Evolutionary conservation across 2,329 filamentous ascomycete genomes (phyloP).

Genomic region (Penicillium paneum): DNA sequence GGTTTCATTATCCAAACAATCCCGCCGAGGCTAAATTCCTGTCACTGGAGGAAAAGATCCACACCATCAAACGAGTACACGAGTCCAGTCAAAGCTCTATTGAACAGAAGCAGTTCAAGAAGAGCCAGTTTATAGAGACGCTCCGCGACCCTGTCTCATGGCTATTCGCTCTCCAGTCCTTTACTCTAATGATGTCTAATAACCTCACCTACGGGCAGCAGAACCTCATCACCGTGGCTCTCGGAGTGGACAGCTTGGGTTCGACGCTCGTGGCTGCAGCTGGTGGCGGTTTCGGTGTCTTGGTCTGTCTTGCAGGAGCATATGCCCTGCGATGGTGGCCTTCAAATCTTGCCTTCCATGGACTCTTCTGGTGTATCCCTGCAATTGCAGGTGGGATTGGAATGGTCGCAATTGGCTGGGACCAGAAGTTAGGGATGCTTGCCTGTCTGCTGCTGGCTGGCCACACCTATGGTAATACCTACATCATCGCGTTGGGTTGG

Average conservation of each 20-base stretch:
- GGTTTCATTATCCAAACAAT: slow-evolving; percentile 19
- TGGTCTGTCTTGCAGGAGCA: slow-evolving; percentile 33
- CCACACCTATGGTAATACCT: slow-evolving; percentile 35
- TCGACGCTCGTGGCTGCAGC: slow-evolving; percentile 43
- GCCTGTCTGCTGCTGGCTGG: slow-evolving; percentile 33
- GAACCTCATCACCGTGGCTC: slow-evolving; percentile 35
- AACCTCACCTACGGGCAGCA: slow-evolving; percentile 43
- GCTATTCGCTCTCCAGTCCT: slow-evolving; percentile 27
- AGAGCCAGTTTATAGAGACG: slow-evolving; percentile 13
- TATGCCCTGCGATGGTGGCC: slow-evolving; percentile 33
- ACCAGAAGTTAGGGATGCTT: slow-evolving; percentile 28
- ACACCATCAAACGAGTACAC: slow-evolving; percentile 15
- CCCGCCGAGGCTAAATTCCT: slow-evolving; percentile 15
- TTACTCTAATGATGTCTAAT: slow-evolving; percentile 31
- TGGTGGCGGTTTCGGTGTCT: slow-evolving; percentile 36
- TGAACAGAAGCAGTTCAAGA: slow-evolving; percentile 21
- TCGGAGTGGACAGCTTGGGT: slow-evolving; percentile 38
- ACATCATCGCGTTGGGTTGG: slow-evolving; percentile 39
- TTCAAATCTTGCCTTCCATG: slow-evolving; percentile 31
- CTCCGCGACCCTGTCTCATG: slow-evolving; percentile 28
- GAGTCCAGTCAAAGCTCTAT: slow-evolving; percentile 17
- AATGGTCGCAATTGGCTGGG: slow-evolving; percentile 33
- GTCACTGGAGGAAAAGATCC: slow-evolving; percentile 13
- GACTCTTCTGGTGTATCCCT: slow-evolving; percentile 31
- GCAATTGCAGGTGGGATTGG: slow-evolving; percentile 28